Evolutionary conservation across 2,329 filamentous ascomycete genomes (phyloP).

Genomic region (Chaetomiaceae sp.): DNA sequence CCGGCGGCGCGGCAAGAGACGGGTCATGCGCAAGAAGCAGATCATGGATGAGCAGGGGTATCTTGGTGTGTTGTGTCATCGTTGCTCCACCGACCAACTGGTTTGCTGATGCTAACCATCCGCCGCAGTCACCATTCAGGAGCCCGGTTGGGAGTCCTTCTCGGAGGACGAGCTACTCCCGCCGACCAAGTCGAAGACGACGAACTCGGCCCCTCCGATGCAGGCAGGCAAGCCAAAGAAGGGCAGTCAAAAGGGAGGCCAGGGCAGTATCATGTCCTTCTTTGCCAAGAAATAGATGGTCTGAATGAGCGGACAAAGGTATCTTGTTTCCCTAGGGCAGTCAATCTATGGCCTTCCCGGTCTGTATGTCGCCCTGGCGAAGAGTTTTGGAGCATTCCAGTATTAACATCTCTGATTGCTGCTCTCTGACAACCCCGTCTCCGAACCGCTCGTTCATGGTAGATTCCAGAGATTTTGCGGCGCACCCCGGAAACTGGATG

Average conservation of each 20-base stretch:
- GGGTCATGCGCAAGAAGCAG: conserved; percentile 82
- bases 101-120: conserved; percentile 3
- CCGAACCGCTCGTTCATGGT: too few species aligned
- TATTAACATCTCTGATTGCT: too few species aligned
- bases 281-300: conserved; percentile 76
- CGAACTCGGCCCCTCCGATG: conserved; percentile 37
- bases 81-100: not conserved
- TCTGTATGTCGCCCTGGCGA: too few species aligned
- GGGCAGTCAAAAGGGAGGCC: conserved; percentile 49
- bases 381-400: too few species aligned
- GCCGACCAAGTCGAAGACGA: conserved; percentile 45
- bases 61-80: conserved; percentile 54
- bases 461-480: too few species aligned
- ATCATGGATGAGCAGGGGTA: conserved; percentile 86
- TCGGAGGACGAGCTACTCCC: conserved; percentile 74
- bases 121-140: conserved; percentile 71
- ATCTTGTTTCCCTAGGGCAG: too few species aligned
- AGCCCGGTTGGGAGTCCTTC: conserved; percentile 83
- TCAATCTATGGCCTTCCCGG: too few species aligned
- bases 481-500: too few species aligned
- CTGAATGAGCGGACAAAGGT: too few species aligned
- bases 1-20: conserved; percentile 67
- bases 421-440: too few species aligned
- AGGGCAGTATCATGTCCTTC: conserved; percentile 88
- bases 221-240: conserved; percentile 48